Evolutionary conservation across 306 rosid genomes (phyloP).

Genomic region (Clitoria ternatea): DNA sequence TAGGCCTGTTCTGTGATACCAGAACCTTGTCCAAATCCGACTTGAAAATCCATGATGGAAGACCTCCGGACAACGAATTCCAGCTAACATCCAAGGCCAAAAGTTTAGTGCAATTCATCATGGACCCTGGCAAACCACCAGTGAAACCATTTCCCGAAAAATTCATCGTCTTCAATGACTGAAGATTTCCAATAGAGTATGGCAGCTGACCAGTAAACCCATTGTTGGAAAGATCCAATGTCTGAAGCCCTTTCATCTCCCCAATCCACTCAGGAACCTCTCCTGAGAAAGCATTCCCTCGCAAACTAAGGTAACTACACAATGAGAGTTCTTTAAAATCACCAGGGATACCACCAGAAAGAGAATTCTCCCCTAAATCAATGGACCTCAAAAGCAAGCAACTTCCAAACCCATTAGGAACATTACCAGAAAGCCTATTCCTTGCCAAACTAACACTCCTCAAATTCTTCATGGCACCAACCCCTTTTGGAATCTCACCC

Average conservation of each 20-base stretch:
- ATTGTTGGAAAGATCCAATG: slow-evolving; percentile 68
- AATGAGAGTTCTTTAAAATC: slow-evolving; percentile 58
- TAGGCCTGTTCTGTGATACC: slow-evolving; percentile 35
- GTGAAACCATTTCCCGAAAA: slow-evolving; percentile 63
- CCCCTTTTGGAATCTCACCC: slow-evolving; percentile 59
- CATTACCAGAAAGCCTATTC: slow-evolving; percentile 63
- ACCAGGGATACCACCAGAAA: slow-evolving; percentile 63
- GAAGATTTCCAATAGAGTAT: slow-evolving; percentile 59
- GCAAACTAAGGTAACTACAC: slow-evolving; percentile 56
- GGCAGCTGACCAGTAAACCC: slow-evolving; percentile 74
- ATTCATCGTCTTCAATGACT: slow-evolving; percentile 58
- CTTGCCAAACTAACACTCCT: slow-evolving; percentile 56
- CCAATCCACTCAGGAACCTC: slow-evolving; percentile 80
- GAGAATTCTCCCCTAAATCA: slow-evolving; percentile 75
- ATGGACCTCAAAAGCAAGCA: slow-evolving; percentile 82
- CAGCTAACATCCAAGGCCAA: slow-evolving; percentile 61
- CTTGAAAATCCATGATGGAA: slow-evolving; percentile 74
- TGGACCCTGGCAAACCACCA: slow-evolving; percentile 66
- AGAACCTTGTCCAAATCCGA: slow-evolving; percentile 49
- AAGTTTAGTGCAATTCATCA: slow-evolving; percentile 57
- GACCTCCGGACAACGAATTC: slow-evolving; percentile 69
- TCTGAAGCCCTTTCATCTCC: slow-evolving; percentile 69
- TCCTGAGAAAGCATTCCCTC: slow-evolving; percentile 62
- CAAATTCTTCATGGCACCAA: slow-evolving; percentile 61
- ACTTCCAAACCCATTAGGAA: slow-evolving; percentile 80